These are phyloP conservation scores for Yamadazyma aaseri DNA, from an alignment of 1,139 yeast genomes.

Conservation along the genomic window DNA sequence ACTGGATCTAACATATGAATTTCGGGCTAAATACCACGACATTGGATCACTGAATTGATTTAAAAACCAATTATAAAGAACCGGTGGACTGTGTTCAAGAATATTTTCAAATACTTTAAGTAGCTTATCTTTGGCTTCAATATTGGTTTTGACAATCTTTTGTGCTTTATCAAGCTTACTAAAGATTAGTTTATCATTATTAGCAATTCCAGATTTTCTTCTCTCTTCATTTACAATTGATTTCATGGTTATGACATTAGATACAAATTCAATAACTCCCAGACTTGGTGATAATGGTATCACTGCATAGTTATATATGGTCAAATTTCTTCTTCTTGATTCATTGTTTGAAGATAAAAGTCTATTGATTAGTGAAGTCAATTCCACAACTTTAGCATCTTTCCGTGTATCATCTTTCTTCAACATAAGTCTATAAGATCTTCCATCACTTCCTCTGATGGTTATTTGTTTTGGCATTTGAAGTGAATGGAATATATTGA, in stretches of 20 bases:
- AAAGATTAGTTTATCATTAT: constrained; percentile 35
- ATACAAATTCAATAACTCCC: constrained; percentile 94
- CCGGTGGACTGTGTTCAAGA: constrained; percentile 59
- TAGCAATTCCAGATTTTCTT: constrained; percentile 32
- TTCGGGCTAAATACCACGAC: constrained; percentile 81
- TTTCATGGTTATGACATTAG: constrained; percentile 77
- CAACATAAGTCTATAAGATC: constrained; percentile 68
- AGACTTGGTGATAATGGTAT: constrained; percentile 82
- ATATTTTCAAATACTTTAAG: constrained; percentile 31
- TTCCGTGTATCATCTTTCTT: constrained; percentile 93
- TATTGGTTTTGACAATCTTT: constrained; percentile 25
- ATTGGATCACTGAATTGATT: constrained; percentile 89
- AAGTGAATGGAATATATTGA: constrained; percentile 72
- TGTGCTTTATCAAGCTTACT: constrained; percentile 41
- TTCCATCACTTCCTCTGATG: constrained; percentile 77
- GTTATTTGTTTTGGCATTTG: constrained; percentile 84
- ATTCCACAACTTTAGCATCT: constrained; percentile 92
- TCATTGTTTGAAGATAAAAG: constrained; percentile 65
- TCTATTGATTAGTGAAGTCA: constrained; percentile 83
- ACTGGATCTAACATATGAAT: constrained; percentile 69
- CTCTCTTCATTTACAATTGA: constrained; percentile 54
- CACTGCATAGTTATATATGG: constrained; percentile 82
- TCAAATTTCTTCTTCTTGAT: constrained; percentile 68
- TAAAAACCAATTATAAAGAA: constrained; percentile 81
- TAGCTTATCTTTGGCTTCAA: constrained; percentile 16